These are phyloP conservation scores for Trametes cubensis DNA, from an alignment of 768 basidiomycete species.

Conservation along the genomic window DNA sequence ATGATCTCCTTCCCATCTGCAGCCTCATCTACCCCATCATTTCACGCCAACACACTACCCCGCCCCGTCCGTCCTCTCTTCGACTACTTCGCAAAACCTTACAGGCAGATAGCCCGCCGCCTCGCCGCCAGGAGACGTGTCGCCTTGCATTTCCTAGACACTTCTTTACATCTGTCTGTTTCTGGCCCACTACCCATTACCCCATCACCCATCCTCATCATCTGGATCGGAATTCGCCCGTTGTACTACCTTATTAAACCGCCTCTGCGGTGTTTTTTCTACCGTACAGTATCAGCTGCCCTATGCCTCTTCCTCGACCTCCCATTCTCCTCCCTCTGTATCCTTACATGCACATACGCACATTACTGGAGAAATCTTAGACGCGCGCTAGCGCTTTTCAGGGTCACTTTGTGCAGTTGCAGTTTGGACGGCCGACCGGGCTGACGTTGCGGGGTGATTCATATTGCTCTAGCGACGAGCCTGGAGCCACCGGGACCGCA, in stretches of 20 bases:
- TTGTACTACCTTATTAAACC: slow-evolving; percentile 13
- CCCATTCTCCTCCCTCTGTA: not conserved
- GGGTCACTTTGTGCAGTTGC: not conserved
- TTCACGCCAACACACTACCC: too few species aligned
- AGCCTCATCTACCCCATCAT: too few species aligned
- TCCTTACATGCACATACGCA: slow-evolving; percentile 5
- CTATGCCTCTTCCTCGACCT: slow-evolving; percentile 6
- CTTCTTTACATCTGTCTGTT: too few species aligned
- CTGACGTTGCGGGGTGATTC: too few species aligned
- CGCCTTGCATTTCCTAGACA: not conserved
- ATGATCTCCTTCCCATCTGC: too few species aligned
- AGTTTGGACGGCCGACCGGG: too few species aligned
- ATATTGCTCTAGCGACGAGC: too few species aligned
- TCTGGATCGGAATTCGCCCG: not conserved
- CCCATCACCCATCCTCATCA: not conserved
- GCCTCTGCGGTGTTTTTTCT: slow-evolving; percentile 11
- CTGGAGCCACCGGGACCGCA: not conserved
- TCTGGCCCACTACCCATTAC: not conserved
- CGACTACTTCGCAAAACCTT: too few species aligned
- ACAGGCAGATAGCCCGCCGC: too few species aligned
- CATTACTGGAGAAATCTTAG: not conserved
- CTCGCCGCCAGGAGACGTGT: not conserved
- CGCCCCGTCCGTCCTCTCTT: too few species aligned
- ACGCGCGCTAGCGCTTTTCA: not conserved
- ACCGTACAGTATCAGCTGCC: slow-evolving; percentile 12